These are phyloP conservation scores for Globisporangium nunn DNA, from an alignment of 352 stramenopile genomes.

Conservation along the genomic window DNA sequence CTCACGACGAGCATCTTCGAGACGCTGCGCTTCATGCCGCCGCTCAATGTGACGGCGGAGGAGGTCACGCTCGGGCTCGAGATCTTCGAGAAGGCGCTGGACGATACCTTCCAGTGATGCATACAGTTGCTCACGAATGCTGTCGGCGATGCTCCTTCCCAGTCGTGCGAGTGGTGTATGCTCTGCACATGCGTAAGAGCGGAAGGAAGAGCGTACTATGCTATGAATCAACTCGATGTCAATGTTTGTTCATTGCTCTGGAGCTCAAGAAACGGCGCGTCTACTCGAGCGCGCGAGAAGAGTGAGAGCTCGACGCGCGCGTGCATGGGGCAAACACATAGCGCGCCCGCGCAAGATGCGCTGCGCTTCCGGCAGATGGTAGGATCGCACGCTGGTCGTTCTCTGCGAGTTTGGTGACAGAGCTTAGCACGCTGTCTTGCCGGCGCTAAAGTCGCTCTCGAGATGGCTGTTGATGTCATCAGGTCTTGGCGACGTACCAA, in stretches of 20 bases:
- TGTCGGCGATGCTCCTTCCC: too few species aligned
- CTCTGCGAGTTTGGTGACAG: conserved; percentile 3
- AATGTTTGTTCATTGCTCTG: too few species aligned
- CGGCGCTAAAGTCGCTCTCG: too few species aligned
- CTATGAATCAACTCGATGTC: too few species aligned
- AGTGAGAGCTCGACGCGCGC: too few species aligned
- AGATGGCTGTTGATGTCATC: background rate
- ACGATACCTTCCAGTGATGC: conserved; percentile 3
- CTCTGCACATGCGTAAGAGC: too few species aligned
- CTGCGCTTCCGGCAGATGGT: conserved; percentile 54
- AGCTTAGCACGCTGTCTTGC: too few species aligned
- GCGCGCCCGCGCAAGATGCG: conserved; percentile 39
- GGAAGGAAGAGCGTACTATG: too few species aligned
- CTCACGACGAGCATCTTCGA: conserved; percentile 88
- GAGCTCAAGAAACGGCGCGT: background rate
- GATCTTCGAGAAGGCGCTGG: conserved; percentile 49
- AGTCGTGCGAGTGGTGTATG: too few species aligned
- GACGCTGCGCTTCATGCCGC: conserved; percentile 22
- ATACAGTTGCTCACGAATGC: background rate
- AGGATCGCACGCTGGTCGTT: background rate
- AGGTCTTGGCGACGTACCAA: conserved; percentile 45
- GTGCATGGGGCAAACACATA: conserved; percentile 52
- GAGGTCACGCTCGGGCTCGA: conserved; percentile 51
- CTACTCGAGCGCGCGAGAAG: conserved; percentile 16
- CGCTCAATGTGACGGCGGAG: conserved; percentile 42